Conservation (phyloP, 225 moss, liverwort and hornwort genomes). For the Pseudoscleropodium purum region DNA sequence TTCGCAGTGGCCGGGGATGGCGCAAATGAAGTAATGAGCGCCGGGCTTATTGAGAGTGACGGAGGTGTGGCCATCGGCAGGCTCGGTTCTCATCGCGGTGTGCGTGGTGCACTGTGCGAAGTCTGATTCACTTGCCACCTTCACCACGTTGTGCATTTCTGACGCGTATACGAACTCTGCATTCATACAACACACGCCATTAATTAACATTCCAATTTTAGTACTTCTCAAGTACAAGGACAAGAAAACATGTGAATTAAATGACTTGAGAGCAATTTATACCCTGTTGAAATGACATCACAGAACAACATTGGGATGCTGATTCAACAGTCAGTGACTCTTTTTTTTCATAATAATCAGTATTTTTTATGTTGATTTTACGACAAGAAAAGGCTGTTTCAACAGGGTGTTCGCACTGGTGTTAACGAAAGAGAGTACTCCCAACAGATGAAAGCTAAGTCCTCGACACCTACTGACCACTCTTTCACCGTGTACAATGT, state of each 20-base stretch:
- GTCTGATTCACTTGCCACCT: slow-evolving; percentile 4
- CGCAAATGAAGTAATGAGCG: slow-evolving; percentile 40
- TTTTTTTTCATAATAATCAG: background rate
- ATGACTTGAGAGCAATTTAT: too few species aligned
- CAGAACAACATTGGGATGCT: background rate
- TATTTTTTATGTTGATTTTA: background rate
- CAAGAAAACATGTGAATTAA: background rate
- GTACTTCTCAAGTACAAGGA: background rate
- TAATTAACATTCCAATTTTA: background rate
- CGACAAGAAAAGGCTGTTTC: background rate
- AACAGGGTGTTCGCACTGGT: background rate
- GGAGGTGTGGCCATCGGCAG: slow-evolving; percentile 7
- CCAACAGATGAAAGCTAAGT: background rate
- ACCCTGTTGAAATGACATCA: background rate
- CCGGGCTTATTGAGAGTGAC: slow-evolving; percentile 7
- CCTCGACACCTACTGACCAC: background rate
- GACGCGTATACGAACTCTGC: slow-evolving; percentile 20
- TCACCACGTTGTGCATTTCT: slow-evolving; percentile 40
- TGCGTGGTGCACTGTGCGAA: slow-evolving; percentile 2
- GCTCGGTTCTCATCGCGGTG: background rate
- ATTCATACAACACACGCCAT: background rate
- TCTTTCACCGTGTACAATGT: background rate
- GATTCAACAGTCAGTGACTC: background rate
- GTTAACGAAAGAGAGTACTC: background rate
- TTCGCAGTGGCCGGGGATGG: slow-evolving; percentile 22